Percentiles rank a stretch among this genome's conserved stretches.
These are phyloP conservation scores for Trichoderma semiorbis DNA, from an alignment of 2,329 filamentous ascomycete species.

Conservation along the genomic window DNA sequence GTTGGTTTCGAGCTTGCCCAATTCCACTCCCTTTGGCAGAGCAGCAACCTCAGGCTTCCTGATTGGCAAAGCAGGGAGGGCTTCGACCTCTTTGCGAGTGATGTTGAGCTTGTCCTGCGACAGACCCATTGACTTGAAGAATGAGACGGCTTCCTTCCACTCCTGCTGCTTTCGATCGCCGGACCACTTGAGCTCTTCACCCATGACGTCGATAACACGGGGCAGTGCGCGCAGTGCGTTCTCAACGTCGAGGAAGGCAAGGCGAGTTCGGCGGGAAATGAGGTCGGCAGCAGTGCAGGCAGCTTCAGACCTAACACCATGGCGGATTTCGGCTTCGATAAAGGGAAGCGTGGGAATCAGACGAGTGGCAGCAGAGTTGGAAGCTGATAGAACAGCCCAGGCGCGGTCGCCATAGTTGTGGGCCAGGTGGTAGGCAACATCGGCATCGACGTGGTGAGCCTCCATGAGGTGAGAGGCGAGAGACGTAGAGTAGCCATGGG, in stretches of 20 bases:
- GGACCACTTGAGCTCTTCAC: conserved; percentile 64
- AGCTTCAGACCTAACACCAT: conserved; percentile 69
- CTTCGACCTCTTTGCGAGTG: conserved; percentile 24
- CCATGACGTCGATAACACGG: conserved; percentile 68
- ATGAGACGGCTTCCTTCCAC: conserved; percentile 52
- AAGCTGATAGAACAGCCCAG: conserved; percentile 61
- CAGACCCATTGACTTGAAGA: conserved; percentile 46
- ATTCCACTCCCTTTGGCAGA: background rate
- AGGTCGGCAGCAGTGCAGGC: conserved; percentile 70
- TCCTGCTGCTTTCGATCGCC: conserved; percentile 51
- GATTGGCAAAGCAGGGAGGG: background rate
- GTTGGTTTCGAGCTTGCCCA: conserved; percentile 11
- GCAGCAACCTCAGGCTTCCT: background rate
- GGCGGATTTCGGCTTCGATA: conserved; percentile 69
- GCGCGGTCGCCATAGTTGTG: conserved; percentile 54
- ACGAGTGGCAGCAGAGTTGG: conserved; percentile 52
- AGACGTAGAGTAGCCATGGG: conserved; percentile 60
- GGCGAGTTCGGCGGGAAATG: conserved; percentile 64
- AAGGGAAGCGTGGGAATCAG: conserved; percentile 67
- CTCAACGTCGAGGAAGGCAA: conserved; percentile 74
- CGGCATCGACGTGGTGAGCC: conserved; percentile 36
- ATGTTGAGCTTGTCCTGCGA: conserved; percentile 25
- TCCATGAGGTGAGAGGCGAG: conserved; percentile 35
- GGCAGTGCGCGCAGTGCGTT: conserved; percentile 67
- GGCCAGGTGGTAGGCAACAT: conserved; percentile 42